A percentile compares a stretch with the other conserved stretches of the same genome.
Evolutionary conservation across 2,329 filamentous ascomycete genomes (phyloP).

Genomic region (Tolypocladium cylindrosporum): DNA sequence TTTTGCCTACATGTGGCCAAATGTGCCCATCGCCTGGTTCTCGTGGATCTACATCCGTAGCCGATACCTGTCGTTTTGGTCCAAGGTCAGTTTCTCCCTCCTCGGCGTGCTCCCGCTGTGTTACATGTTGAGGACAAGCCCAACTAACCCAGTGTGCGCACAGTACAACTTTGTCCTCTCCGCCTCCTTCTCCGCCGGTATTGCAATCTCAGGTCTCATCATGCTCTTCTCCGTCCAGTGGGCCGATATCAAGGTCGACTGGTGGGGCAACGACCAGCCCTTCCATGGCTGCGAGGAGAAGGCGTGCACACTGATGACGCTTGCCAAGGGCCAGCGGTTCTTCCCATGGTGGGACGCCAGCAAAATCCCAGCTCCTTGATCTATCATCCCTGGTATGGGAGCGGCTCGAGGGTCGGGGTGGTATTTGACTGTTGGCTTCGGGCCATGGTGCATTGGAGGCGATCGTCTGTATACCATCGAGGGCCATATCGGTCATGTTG

Average conservation of each 20-base stretch:
- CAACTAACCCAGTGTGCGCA: neutral
- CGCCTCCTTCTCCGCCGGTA: constrained; percentile 31
- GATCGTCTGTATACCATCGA: neutral
- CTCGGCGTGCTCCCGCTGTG: constrained; percentile 15
- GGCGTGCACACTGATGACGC: constrained; percentile 11
- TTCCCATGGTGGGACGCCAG: constrained; percentile 15
- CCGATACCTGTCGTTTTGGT: constrained; percentile 37
- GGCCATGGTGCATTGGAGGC: neutral
- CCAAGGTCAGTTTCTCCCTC: constrained; percentile 38
- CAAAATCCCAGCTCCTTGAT: constrained; percentile 11
- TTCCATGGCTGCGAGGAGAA: constrained; percentile 13
- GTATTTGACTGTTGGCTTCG: neutral
- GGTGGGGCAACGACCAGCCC: constrained; percentile 34
- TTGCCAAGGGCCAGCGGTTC: constrained; percentile 15
- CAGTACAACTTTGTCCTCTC: constrained; percentile 38
- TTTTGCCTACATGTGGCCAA: constrained; percentile 33
- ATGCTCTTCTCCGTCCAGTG: constrained; percentile 39
- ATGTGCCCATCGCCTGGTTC: constrained; percentile 34
- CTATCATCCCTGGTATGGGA: neutral
- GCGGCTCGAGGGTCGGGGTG: too few relatives aligned
- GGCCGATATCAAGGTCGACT: constrained; percentile 23
- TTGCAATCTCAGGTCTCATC: constrained; percentile 35
- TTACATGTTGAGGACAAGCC: too few relatives aligned
- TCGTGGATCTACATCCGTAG: constrained; percentile 37
- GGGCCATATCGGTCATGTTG: neutral